Conservation (phyloP, 805 yeast genomes). For the Teunomyces funiuensis region DNA sequence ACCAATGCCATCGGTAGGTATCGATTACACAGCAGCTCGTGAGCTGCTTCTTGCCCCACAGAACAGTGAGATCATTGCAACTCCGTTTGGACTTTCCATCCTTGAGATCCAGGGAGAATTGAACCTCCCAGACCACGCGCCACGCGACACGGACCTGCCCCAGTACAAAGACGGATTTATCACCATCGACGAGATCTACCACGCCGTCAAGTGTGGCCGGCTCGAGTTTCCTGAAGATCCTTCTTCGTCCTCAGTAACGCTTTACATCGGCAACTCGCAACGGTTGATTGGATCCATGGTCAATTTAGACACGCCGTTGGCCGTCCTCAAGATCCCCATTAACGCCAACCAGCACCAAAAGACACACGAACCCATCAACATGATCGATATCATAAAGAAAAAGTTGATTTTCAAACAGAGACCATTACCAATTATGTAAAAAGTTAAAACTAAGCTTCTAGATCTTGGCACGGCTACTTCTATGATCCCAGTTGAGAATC, state of each 20-base stretch:
- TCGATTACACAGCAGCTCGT: conserved; percentile 9
- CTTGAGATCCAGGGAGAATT: conserved; percentile 77
- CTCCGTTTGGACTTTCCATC: conserved; percentile 59
- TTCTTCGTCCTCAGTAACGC: conserved; percentile 47
- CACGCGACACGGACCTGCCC: conserved; percentile 31
- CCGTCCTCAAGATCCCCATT: conserved; percentile 52
- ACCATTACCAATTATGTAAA: conserved; percentile 76
- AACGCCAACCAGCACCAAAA: not conserved
- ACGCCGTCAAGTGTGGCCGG: conserved; percentile 54
- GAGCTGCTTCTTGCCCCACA: conserved; percentile 1
- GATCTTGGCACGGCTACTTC: conserved; percentile 2
- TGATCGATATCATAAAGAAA: conserved; percentile 58
- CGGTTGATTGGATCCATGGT: conserved; percentile 62
- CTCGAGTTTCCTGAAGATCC: conserved; percentile 46
- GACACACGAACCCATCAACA: conserved; percentile 37
- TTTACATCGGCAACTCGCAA: conserved; percentile 69
- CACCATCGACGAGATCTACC: conserved; percentile 30
- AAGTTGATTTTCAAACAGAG: conserved; percentile 64
- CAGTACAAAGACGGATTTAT: conserved; percentile 36
- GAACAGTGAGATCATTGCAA: conserved; percentile 31
- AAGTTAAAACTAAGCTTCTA: not conserved
- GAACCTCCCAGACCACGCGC: conserved; percentile 42
- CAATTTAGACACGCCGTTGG: conserved; percentile 63
- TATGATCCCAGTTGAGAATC: conserved; percentile 8
- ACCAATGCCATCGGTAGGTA: conserved; percentile 14